phyloP scores from a whole-genome alignment of 805 yeast species.

The Candida insectorum region DNA sequence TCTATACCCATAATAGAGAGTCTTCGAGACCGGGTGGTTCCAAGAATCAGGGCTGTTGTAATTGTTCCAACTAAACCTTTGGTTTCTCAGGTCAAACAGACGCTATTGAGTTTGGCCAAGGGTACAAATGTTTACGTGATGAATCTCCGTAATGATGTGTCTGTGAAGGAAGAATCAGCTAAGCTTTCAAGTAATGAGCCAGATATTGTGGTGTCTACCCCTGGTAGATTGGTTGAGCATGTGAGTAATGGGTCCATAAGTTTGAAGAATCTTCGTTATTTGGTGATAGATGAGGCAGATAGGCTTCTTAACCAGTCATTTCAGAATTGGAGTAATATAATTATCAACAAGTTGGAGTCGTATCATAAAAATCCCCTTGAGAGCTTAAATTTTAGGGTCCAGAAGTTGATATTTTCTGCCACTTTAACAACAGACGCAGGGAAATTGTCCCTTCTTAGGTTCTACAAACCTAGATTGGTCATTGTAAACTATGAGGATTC shows the following conservation, averaged over 20 bases:
- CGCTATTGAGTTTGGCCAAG: slow-evolving; percentile 54
- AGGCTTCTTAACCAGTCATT: slow-evolving; percentile 80
- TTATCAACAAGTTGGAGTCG: slow-evolving; percentile 36
- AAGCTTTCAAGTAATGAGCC: slow-evolving; percentile 50
- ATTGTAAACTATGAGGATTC: slow-evolving; percentile 60
- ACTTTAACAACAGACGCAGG: slow-evolving; percentile 93
- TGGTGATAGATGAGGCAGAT: slow-evolving; percentile 82
- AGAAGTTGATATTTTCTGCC: slow-evolving; percentile 83
- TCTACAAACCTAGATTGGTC: slow-evolving; percentile 68
- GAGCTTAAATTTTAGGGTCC: slow-evolving; percentile 36
- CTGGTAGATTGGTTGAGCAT: slow-evolving; percentile 84
- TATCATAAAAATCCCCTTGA: slow-evolving; percentile 2
- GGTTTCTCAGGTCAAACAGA: slow-evolving; percentile 73
- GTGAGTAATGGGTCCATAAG: slow-evolving; percentile 40
- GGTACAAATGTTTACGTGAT: slow-evolving; percentile 68
- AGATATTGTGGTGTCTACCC: slow-evolving; percentile 69
- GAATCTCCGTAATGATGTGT: slow-evolving; percentile 51
- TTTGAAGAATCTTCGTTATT: slow-evolving; percentile 52
- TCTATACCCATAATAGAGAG: slow-evolving; percentile 77
- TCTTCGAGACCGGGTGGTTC: slow-evolving; percentile 60
- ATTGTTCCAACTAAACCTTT: slow-evolving; percentile 90
- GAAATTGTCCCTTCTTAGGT: slow-evolving; percentile 66
- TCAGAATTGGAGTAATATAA: slow-evolving; percentile 82
- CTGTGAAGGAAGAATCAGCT: slow-evolving; percentile 60
- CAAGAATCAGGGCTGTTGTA: slow-evolving; percentile 70